Base-by-base conservation (phyloP, 148 eudicot species). In the Salicornia ramosissima region DNA sequence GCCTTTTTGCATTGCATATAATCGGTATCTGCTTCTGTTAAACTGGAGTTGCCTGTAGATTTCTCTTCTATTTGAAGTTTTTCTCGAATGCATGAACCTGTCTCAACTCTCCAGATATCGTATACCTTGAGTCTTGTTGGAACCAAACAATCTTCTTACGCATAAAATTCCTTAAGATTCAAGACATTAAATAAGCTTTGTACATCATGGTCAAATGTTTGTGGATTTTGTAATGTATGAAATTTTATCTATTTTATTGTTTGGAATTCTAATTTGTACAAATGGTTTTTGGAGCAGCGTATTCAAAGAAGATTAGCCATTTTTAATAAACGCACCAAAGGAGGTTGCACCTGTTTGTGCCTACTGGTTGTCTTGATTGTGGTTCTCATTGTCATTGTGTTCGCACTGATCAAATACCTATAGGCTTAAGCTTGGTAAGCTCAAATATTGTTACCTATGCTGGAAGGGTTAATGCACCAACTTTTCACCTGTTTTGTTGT, bases 291-390 rank as follows among this genome's bases (percentile, higher is more conserved):
- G 74, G 49, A 76, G 81, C 95, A 91, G 97, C 88, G 97, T 28
- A 83, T 88, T n/a, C 95, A 88, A 79, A 87, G 70, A 78, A 84
- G 71, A 59, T 77, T 91, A 78, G 95, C 88, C 42, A 75, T 85
- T 49, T 75, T 91, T 77, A 91, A 86, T 57, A 87, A 87, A 72
- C 85, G 86, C 58, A 82, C 97, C 59, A 91, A 86, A 79, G 97
- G 97, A 53, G 94, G 94, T 51, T 91, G 94, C 80, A 76, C 87
- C 29, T 82, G 86, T 79, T 24, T 87, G 79, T 79, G 79, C 68
- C 75, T 88, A 73, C 71, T 91, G 53, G 89, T 85, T 49, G 15
- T 82, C 55, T 74, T 87, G 74, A 86, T 88, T 47, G 86, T 83
- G 45, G 50, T 74, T 69, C 80, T 91, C 78, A 33, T 87, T 65